Percentiles rank a stretch among this genome's conserved stretches.
Evolutionary conservation across 2,329 filamentous ascomycete genomes (phyloP).

Genomic region (Aureobasidium sp.): DNA sequence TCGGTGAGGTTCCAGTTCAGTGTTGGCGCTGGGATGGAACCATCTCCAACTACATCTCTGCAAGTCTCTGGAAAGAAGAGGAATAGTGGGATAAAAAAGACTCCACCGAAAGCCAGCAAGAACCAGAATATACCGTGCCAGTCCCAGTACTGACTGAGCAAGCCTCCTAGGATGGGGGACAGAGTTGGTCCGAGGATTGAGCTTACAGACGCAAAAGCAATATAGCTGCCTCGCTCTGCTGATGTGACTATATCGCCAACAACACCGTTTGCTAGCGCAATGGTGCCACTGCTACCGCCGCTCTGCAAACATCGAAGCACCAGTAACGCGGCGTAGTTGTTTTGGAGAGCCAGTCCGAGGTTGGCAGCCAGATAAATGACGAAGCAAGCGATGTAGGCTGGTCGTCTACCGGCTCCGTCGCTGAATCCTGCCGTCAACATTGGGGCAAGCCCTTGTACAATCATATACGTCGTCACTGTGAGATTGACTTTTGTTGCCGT

Average conservation of each 20-base stretch:
- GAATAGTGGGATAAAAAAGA: slow-evolving; percentile 49
- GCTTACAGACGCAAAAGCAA: slow-evolving; percentile 58
- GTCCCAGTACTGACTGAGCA: slow-evolving; percentile 56
- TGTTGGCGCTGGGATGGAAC: slow-evolving; percentile 50
- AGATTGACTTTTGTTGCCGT: slow-evolving; percentile 41
- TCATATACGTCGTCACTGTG: slow-evolving; percentile 46
- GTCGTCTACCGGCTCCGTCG: slow-evolving; percentile 28
- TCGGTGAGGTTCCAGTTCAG: slow-evolving; percentile 55
- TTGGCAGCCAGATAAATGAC: slow-evolving; percentile 30
- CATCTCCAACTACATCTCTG: slow-evolving; percentile 52
- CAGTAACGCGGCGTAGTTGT: slow-evolving; percentile 42
- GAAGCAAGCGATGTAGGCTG: slow-evolving; percentile 28
- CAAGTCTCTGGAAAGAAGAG: slow-evolving; percentile 50
- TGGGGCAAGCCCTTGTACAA: slow-evolving; percentile 28
- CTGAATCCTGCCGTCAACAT: slow-evolving; percentile 28
- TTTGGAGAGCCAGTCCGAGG: slow-evolving; percentile 30
- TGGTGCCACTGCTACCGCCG: slow-evolving; percentile 58
- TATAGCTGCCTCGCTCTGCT: slow-evolving; percentile 64
- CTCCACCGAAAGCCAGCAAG: slow-evolving; percentile 45
- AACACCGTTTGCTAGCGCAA: slow-evolving; percentile 65
- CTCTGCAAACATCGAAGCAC: slow-evolving; percentile 58
- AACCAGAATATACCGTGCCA: slow-evolving; percentile 69
- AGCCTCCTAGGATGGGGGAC: slow-evolving; percentile 56
- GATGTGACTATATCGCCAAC: slow-evolving; percentile 65
- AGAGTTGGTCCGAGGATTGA: slow-evolving; percentile 46